Evolutionary conservation across 2,329 filamentous ascomycete genomes (phyloP).

Genomic region (Fusarium marasasianum): DNA sequence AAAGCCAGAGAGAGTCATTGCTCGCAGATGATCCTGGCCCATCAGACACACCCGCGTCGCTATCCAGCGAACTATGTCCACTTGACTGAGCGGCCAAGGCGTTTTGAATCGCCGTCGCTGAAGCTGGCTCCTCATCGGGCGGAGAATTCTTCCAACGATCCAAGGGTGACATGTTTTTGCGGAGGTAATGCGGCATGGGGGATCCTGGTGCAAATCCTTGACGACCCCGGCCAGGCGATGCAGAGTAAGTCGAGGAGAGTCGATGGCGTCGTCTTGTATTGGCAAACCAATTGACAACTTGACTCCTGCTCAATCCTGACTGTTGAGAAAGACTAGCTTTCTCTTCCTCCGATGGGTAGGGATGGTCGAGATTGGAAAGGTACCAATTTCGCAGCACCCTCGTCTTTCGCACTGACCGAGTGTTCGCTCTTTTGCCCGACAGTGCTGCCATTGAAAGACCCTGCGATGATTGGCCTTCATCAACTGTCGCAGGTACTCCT

Average conservation of each 20-base stretch:
- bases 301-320: slow-evolving; percentile 56
- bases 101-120: slow-evolving; percentile 50
- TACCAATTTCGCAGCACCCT: slow-evolving; percentile 58
- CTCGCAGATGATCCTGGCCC: slow-evolving; percentile 46
- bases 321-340: slow-evolving; percentile 52
- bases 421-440: slow-evolving; percentile 47
- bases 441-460: slow-evolving; percentile 17
- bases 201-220: slow-evolving; percentile 51
- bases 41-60: slow-evolving; percentile 32
- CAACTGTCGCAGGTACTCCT: slow-evolving; percentile 11
- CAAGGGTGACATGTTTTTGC: slow-evolving; percentile 54
- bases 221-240: slow-evolving; percentile 39
- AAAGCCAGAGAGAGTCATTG: slow-evolving; percentile 43
- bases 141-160: slow-evolving; percentile 55
- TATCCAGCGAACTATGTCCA: slow-evolving; percentile 27
- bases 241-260: slow-evolving; percentile 40
- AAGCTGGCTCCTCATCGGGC: slow-evolving; percentile 56
- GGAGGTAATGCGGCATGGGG: slow-evolving; percentile 51
- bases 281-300: slow-evolving; percentile 61
- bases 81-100: slow-evolving; percentile 40
- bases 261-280: slow-evolving; percentile 60
- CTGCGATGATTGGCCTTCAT: slow-evolving; percentile 7
- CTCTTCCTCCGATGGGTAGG: slow-evolving; percentile 59
- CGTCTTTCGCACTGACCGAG: slow-evolving; percentile 57
- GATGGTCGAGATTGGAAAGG: slow-evolving; percentile 54